Conservation (phyloP, 208 protist species). For the Willaertia magna region DNA sequence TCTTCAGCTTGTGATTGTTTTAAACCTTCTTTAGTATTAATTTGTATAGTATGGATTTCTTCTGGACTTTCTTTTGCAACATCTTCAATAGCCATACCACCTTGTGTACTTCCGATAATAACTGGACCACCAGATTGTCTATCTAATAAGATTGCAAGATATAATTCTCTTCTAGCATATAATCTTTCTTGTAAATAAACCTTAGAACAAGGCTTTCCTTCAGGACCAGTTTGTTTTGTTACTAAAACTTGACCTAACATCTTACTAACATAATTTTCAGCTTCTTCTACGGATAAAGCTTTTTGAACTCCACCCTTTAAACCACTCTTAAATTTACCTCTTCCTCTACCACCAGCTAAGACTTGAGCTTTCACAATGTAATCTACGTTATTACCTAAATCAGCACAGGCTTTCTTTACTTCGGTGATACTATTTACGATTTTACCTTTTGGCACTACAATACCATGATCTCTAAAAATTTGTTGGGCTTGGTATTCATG, state of each 20-base stretch:
- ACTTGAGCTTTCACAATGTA: conserved; percentile 97
- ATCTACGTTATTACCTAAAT: conserved; percentile 28
- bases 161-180: conserved; percentile 66
- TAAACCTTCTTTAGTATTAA: conserved; percentile 81
- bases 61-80: conserved; percentile 83
- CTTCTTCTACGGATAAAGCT: conserved; percentile 51
- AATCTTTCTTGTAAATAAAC: conserved; percentile 75
- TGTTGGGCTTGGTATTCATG: conserved; percentile 10
- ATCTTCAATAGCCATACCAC: conserved; percentile 95
- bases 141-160: conserved; percentile 96
- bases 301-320: conserved; percentile 77
- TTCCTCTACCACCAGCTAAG: conserved; percentile 94
- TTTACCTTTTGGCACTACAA: neutral
- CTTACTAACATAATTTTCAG: conserved; percentile 60
- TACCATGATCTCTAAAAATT: neutral
- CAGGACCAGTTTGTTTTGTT: conserved; percentile 95
- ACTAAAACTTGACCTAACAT: conserved; percentile 95
- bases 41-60: conserved; percentile 79
- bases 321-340: conserved; percentile 90
- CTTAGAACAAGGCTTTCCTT: conserved; percentile 72
- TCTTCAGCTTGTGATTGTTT: conserved; percentile 41
- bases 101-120: conserved; percentile 76
- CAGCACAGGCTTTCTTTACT: neutral
- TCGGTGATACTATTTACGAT: neutral
- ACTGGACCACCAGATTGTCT: conserved; percentile 67